A percentile compares a stretch with the other conserved stretches of the same genome.
phyloP scores from a whole-genome alignment of 179 eudicot species.

The Gypsophila paniculata region DNA sequence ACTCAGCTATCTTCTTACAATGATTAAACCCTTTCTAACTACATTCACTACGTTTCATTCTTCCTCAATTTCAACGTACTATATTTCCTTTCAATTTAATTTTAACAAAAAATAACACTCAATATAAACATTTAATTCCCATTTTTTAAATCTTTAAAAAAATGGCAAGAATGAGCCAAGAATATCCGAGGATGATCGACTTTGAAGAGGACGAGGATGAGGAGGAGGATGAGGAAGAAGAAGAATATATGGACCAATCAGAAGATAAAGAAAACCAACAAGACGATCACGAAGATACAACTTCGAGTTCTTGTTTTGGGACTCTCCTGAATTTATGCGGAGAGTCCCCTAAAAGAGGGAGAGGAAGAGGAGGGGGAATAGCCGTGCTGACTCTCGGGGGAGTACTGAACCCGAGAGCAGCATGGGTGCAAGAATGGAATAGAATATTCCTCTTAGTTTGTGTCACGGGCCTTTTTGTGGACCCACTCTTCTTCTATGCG shows the following conservation, averaged over 20 bases:
- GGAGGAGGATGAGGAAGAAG: background rate
- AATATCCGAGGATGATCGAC: conserved; percentile 10
- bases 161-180: conserved; percentile 23
- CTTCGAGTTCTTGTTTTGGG: conserved; percentile 12
- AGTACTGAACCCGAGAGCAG: conserved; percentile 55
- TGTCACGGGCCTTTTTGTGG: conserved; percentile 67
- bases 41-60: background rate
- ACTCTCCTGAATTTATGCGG: conserved; percentile 18
- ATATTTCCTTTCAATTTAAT: too few relatives aligned
- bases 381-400: conserved; percentile 26
- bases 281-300: background rate
- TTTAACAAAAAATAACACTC: background rate
- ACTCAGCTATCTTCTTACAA: conserved; percentile 8
- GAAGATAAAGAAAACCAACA: conserved; percentile 10
- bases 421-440: conserved; percentile 88
- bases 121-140: background rate
- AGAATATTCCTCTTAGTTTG: conserved; percentile 64
- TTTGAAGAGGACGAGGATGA: conserved; percentile 11
- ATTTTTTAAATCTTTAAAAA: background rate
- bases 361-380: conserved; percentile 9
- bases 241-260: background rate
- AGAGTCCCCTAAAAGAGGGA: conserved; percentile 11
- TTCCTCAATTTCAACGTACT: background rate
- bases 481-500: conserved; percentile 85
- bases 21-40: conserved; percentile 13